Percentiles rank a stretch among this genome's conserved stretches.
These are phyloP conservation scores for Ceratocystis harringtonii DNA, from an alignment of 2,329 filamentous ascomycete species.

Conservation along the genomic window DNA sequence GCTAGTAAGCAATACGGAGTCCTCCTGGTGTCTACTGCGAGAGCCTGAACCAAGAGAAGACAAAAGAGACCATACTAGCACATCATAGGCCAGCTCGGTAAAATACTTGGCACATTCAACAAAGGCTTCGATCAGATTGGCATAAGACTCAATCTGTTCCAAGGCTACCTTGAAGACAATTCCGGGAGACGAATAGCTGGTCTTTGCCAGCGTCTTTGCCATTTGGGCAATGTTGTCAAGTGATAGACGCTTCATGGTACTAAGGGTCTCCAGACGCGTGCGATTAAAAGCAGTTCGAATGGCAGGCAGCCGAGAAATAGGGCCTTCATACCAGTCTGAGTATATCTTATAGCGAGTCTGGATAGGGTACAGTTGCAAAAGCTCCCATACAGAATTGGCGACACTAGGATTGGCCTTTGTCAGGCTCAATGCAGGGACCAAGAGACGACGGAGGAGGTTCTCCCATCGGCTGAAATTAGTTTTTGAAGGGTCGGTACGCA, in stretches of 20 bases:
- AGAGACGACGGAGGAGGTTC: slow-evolving; percentile 62
- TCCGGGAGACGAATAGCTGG: slow-evolving; percentile 80
- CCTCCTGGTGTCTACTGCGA: slow-evolving; percentile 46
- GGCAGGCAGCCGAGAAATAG: slow-evolving; percentile 59
- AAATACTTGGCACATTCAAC: slow-evolving; percentile 93
- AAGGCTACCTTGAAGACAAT: slow-evolving; percentile 83
- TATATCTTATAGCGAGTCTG: slow-evolving; percentile 75
- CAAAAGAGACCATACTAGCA: slow-evolving; percentile 82
- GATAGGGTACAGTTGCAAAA: slow-evolving; percentile 65
- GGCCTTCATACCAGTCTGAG: slow-evolving; percentile 77
- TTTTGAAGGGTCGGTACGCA: slow-evolving; percentile 53
- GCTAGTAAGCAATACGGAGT: slow-evolving; percentile 59
- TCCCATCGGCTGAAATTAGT: slow-evolving; percentile 67
- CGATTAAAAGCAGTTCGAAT: slow-evolving; percentile 66
- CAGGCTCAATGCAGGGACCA: slow-evolving; percentile 80
- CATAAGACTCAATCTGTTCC: slow-evolving; percentile 82
- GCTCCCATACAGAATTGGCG: slow-evolving; percentile 72
- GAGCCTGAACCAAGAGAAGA: slow-evolving; percentile 50
- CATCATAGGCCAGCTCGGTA: slow-evolving; percentile 81
- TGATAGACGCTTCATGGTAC: slow-evolving; percentile 77
- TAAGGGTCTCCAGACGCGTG: slow-evolving; percentile 63
- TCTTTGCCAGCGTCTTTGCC: slow-evolving; percentile 78
- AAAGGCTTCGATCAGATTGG: slow-evolving; percentile 86
- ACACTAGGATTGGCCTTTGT: slow-evolving; percentile 71
- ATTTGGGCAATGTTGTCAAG: slow-evolving; percentile 75